Evolutionary conservation across 495 filamentous ascomycete genomes (phyloP), one percentile per base, ranked within the genome.

Genomic region (Aspergillus homomorphus): DNA sequence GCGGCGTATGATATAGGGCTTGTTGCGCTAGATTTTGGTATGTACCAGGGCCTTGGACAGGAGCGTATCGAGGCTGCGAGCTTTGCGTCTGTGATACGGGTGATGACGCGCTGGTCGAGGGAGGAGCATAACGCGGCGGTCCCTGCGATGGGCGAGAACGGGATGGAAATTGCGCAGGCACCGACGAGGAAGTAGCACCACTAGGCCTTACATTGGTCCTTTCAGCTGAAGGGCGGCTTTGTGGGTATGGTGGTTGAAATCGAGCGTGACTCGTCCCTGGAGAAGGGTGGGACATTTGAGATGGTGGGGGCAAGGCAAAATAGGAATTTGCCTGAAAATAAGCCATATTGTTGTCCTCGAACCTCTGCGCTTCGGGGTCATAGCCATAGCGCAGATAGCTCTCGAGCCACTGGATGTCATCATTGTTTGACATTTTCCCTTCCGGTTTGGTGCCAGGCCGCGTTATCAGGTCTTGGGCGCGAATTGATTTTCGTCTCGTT

Each of bases 321-420:
- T 51, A 51, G 1, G 51, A 33, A 26, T 45, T 18, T 3, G 22
- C n/a, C 20, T 55, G 57, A 9, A 54, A 43, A 12, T 22, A 42
- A 19, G 45, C 18, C 24, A 19, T 23, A 10, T 44, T 26, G 22
- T 22, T 18, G 48, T 19, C 38, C 22, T 21, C 44, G 16, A 42
- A 23, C n/a, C 43, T 49, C 28, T 48, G 28, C 7, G 24, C 24
- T 26, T 41, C 10, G 7, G 12, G 57, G 18, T 30, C 38, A 3
- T 15, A 20, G 15, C 43, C 50, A 22, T 28, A n/a, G 23, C 46
- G 53, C n/a, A 41, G 45, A 22, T 61, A 58, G 23, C 55, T 57
- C 43, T 45, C 51, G 21, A 64, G 57, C 62, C 62, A 64, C 45
- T 52, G 26, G n/a, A 60, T 58, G 8, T 56, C 54, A 2, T 64